Base-by-base conservation (phyloP, 129 eudicot species). In the Sambucus nigra region DNA sequence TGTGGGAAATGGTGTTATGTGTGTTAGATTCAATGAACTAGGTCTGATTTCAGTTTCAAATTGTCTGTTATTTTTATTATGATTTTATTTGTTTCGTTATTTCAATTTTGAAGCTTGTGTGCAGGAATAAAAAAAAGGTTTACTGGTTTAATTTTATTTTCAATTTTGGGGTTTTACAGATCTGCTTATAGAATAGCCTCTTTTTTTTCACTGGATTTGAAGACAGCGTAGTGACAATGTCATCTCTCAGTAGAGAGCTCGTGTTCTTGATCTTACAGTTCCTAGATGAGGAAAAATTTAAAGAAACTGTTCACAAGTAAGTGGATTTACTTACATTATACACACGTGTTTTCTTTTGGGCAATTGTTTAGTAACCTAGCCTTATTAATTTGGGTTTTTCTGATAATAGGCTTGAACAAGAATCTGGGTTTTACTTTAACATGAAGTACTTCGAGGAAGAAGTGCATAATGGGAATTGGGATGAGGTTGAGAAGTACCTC, bases 371-470 rank as follows among this genome's bases (percentile, higher is more conserved):
- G 49, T 40, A 40, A 15, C 41, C 22, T 14, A 5, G 49, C 9
- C 0, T 41, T 20, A 46, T 2, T 3, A 14, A 25, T 23, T 58
- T 40, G 51, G 52, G 9, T 8, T 23, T 35, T 20, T 25, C 17
- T 16, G 28, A 33, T 25, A 15, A 42, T 58, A 58, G 63, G 40
- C 63, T 58, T 58, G 94, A 87, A 64, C 88, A 87, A 75, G 96
- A 87, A 80, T 82, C 94, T 16, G 94, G 89, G 35, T 82, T 87
- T 72, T 87, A 71, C 89, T 80, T 87, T 59, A 87, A 83, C 73
- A 83, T 87, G 96, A 83, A 87, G 76, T 83, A 87, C 63, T 83
- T 87, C 62, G 96, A 87, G 64, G 96, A 87, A 68, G 86, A 82
- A 57, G 89, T 87, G 45, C 94, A 82, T 16, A 75, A 64, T 69